phyloP scores from a whole-genome alignment of 108 stramenopile species.

The Mediolabrus comicus region DNA sequence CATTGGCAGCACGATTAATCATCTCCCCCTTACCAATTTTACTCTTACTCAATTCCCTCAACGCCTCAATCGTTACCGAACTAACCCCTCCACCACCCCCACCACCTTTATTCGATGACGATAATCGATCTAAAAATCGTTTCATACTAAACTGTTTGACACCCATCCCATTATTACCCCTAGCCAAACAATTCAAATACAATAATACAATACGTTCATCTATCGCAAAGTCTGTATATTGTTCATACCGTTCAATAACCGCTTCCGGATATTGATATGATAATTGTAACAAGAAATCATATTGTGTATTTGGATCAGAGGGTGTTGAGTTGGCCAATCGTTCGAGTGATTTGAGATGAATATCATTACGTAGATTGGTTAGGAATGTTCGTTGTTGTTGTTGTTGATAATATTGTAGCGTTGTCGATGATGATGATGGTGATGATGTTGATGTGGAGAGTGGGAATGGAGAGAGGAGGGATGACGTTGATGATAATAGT shows the following conservation, averaged over 20 bases:
- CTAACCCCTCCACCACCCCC: slow-evolving; percentile 8
- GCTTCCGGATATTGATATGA: slow-evolving; percentile 64
- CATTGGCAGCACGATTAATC: slow-evolving; percentile 27
- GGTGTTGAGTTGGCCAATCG: slow-evolving; percentile 67
- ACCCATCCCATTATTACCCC: slow-evolving; percentile 25
- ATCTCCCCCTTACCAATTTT: slow-evolving; percentile 51
- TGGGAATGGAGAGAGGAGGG: too few relatives aligned
- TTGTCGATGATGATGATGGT: background rate
- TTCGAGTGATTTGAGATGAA: slow-evolving; percentile 79
- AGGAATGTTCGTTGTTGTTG: slow-evolving; percentile 31
- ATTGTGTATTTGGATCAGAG: slow-evolving; percentile 60
- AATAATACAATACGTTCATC: slow-evolving; percentile 60
- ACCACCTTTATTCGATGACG: too few relatives aligned
- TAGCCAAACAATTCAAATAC: slow-evolving; percentile 61
- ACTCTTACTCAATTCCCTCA: slow-evolving; percentile 27
- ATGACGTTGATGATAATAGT: background rate
- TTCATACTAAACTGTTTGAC: slow-evolving; percentile 44
- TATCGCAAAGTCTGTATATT: slow-evolving; percentile 60
- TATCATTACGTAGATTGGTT: slow-evolving; percentile 30
- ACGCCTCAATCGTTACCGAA: slow-evolving; percentile 26
- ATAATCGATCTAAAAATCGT: slow-evolving; percentile 46
- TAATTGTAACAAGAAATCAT: slow-evolving; percentile 65
- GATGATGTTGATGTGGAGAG: background rate
- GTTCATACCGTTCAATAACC: slow-evolving; percentile 69
- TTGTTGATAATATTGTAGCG: too few relatives aligned